phyloP scores from a whole-genome alignment of 129 eudicot species.

The Silybum marianum region DNA sequence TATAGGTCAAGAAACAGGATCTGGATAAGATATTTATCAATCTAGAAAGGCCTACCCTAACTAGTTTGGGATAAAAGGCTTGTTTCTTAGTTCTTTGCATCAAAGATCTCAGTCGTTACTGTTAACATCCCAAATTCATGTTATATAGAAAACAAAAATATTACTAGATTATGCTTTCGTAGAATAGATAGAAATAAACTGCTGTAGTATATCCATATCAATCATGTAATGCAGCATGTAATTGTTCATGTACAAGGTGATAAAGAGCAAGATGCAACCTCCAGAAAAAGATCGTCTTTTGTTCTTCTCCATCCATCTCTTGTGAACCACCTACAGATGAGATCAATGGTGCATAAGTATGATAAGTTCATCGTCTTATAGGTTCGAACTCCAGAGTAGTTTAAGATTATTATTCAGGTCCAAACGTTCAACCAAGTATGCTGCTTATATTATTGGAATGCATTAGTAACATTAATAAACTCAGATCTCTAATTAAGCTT shows the following conservation, averaged over 20 bases:
- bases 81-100: not conserved
- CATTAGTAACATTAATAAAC: slow-evolving; percentile 13
- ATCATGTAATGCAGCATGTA: slow-evolving; percentile 10
- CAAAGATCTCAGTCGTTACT: not conserved
- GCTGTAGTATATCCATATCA: slow-evolving; percentile 1
- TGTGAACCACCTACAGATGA: slow-evolving; percentile 76
- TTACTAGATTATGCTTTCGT: not conserved
- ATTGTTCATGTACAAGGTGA: slow-evolving; percentile 4
- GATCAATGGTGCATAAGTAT: slow-evolving; percentile 26
- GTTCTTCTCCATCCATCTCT: slow-evolving; percentile 92
- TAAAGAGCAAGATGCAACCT: slow-evolving; percentile 52
- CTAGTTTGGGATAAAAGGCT: not conserved
- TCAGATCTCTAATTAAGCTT: slow-evolving; percentile 3
- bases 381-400: not conserved
- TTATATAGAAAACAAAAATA: not conserved
- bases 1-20: slow-evolving; percentile 3
- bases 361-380: not conserved
- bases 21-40: not conserved
- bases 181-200: not conserved
- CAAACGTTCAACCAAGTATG: slow-evolving; percentile 11
- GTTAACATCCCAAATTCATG: not conserved
- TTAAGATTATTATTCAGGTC: slow-evolving; percentile 2
- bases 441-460: slow-evolving; percentile 15
- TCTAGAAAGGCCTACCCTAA: not conserved
- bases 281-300: slow-evolving; percentile 76